Evolutionary conservation across 257 asterid species (phyloP).

Genomic region (Solanum appendiculatum): DNA sequence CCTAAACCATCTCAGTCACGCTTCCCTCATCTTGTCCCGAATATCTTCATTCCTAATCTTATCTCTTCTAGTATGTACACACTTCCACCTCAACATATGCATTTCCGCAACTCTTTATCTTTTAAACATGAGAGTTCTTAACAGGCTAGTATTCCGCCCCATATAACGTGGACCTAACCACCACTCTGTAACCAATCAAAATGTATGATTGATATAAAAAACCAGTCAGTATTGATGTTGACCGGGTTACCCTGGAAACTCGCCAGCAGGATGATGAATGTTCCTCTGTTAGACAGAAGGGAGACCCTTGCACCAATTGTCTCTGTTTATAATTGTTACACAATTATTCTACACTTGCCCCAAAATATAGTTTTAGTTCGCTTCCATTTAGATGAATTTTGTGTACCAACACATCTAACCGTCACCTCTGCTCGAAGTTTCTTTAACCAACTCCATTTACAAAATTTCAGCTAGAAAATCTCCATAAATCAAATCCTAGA

Average conservation of each 20-base stretch:
- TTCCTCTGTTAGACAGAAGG: neutral
- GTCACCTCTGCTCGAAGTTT: neutral
- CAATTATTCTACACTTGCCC: neutral
- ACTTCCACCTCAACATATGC: neutral
- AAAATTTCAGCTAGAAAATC: neutral
- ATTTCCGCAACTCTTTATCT: neutral
- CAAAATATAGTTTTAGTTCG: neutral
- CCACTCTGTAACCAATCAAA: neutral
- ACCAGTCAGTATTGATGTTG: neutral
- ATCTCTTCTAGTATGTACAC: neutral
- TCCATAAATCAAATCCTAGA: neutral
- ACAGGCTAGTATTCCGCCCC: neutral
- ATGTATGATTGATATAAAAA: neutral
- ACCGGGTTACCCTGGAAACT: neutral
- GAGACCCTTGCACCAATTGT: neutral
- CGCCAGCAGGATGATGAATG: neutral
- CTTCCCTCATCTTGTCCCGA: neutral
- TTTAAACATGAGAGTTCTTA: neutral
- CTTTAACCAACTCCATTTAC: neutral
- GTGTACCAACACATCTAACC: neutral
- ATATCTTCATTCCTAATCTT: neutral
- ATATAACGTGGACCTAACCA: neutral
- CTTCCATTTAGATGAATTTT: neutral
- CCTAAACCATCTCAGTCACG: neutral
- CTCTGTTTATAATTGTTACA: neutral